Percentiles rank a stretch among this genome's conserved stretches.
These are phyloP conservation scores for Tulasnella sp. DNA, from an alignment of 768 basidiomycete species.

Conservation along the genomic window DNA sequence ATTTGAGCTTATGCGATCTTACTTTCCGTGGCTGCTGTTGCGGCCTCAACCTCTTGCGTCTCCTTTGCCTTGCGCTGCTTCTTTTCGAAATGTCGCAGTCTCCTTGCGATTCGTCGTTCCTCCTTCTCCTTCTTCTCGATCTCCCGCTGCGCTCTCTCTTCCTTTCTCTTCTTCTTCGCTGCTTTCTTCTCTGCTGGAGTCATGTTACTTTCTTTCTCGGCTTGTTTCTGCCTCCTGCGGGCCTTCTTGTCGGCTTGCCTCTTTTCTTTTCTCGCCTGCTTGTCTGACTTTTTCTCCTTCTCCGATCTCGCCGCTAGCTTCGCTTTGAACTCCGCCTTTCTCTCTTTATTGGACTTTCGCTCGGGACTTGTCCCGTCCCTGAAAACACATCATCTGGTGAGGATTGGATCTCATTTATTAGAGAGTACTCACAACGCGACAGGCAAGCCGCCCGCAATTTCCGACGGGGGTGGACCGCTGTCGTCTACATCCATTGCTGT, in stretches of 20 bases:
- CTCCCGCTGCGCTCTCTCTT: slow-evolving; percentile 19
- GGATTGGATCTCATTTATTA: background rate
- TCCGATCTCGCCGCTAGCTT: background rate
- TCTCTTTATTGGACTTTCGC: background rate
- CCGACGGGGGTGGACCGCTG: background rate
- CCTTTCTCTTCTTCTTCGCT: slow-evolving; percentile 22
- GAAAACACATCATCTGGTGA: background rate
- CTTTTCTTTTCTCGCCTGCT: slow-evolving; percentile 11
- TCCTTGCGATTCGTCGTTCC: slow-evolving; percentile 11
- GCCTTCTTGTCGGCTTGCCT: slow-evolving; percentile 10
- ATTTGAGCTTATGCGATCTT: no score
- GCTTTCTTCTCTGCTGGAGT: slow-evolving; percentile 23
- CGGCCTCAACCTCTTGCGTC: slow-evolving; percentile 16
- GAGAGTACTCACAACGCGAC: no score
- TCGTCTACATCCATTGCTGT: no score
- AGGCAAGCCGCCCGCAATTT: background rate
- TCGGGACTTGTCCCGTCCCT: background rate
- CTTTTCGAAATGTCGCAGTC: slow-evolving; percentile 27
- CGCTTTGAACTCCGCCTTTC: background rate
- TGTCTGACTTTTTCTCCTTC: slow-evolving; percentile 14
- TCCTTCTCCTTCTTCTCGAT: slow-evolving; percentile 14
- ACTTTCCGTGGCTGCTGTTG: background rate
- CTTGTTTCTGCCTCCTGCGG: background rate
- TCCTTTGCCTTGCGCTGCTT: slow-evolving; percentile 24
- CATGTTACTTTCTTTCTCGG: slow-evolving; percentile 12